Conservation (phyloP, 352 stramenopile species). For the Pythium rishiriense region DNA sequence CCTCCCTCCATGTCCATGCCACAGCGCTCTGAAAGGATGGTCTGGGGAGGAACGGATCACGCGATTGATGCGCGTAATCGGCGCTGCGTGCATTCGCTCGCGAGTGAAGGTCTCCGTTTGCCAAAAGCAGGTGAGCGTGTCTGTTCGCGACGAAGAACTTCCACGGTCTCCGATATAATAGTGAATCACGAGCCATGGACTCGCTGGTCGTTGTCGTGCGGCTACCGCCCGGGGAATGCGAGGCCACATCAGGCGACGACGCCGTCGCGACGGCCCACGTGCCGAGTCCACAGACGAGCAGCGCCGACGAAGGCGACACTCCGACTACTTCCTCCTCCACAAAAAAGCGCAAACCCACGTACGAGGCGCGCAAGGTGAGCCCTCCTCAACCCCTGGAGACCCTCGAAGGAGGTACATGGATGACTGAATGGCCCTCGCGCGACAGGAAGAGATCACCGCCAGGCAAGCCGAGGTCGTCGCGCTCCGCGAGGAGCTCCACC, state of each 20-base stretch:
- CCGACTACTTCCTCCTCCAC: background rate
- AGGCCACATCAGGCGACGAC: background rate
- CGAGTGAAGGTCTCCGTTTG: no score
- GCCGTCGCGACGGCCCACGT: background rate
- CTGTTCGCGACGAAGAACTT: no score
- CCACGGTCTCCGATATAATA: no score
- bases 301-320: background rate
- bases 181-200: no score
- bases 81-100: no score
- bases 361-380: slow-evolving; percentile 3
- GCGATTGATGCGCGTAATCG: no score
- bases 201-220: background rate
- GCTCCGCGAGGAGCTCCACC: background rate
- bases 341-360: background rate
- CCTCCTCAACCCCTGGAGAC: no score
- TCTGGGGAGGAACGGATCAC: no score
- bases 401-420: no score
- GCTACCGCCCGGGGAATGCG: background rate
- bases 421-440: background rate
- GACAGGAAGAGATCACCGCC: background rate
- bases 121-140: no score
- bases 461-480: background rate
- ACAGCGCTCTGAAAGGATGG: no score
- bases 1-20: no score
- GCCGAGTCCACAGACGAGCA: background rate